Evolutionary conservation across 805 yeast genomes (phyloP), one percentile per base, ranked within the genome.

Genomic region (Brettanomyces sp.): DNA sequence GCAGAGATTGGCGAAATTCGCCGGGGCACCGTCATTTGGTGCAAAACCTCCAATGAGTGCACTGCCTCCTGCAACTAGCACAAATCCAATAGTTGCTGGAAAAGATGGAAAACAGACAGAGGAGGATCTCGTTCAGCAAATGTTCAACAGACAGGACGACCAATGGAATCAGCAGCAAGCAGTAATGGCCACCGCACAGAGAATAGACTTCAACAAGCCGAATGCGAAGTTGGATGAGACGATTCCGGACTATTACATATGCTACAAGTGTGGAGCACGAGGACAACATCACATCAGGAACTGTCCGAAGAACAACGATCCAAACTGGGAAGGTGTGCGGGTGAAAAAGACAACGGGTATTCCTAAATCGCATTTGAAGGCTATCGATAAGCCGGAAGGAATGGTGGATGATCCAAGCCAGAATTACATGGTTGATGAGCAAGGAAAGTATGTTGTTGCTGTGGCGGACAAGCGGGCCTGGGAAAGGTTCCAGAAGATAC

Each of bases 91-190:
- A 28, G 7, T 28, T 7, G 38, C 48, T 14, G 24, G 53, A 3
- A 53, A 40, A 13, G 45, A 53, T 5, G 59, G 55, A 4, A 49
- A 80, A 21, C 42, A 39, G 28, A 22, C 41, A 2, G 99, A 93
- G 65, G 96, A 87, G 51, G 98, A 90, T 53, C 76, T 84, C 66
- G 87, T 93, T 58, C 80, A 82, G 47, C 78, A 81, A 56, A 89
- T 93, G 96, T 88, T 93, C 64, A 89, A 85, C 35, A 89, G 85
- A 45, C 98, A 95, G 64, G 86, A 85, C 48, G 89, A 84, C 54
- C 95, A 86, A 51, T 93, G 99, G 99, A 84, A 84, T 46, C 87
- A 85, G 56, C 87, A 96, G 1, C 99, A 93, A 63, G 91, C 87
- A 52, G 84, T 79, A 47, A 82, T 93, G 82, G 84, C 96, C 3